Evolutionary conservation across 139 green algal genomes (phyloP).

Genomic region (Tetradesmus obliquus): DNA sequence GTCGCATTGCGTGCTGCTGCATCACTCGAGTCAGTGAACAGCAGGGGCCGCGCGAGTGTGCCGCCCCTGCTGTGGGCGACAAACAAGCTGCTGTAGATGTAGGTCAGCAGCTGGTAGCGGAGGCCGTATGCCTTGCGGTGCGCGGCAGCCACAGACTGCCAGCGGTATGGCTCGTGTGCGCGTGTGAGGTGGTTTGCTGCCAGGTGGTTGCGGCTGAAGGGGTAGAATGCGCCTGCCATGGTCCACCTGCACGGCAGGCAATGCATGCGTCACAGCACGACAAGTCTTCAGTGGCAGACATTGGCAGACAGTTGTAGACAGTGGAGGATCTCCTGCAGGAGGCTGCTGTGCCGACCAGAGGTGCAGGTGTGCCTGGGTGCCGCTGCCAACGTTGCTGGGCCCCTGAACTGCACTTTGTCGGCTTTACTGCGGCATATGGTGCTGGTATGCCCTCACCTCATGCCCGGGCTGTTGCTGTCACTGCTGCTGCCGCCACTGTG

Average conservation of each 20-base stretch:
- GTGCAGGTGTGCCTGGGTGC: no score
- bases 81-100: conserved; percentile 41
- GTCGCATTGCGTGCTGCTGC: neutral
- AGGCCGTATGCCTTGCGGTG: conserved; percentile 26
- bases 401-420: no score
- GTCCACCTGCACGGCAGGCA: conserved; percentile 59
- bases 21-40: conserved; percentile 25
- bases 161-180: conserved; percentile 73
- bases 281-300: no score
- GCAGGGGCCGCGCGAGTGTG: conserved; percentile 2
- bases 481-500: no score
- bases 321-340: no score
- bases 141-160: conserved; percentile 30
- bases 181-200: neutral
- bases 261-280: no score
- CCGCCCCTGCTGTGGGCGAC: conserved; percentile 17
- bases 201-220: conserved; percentile 70
- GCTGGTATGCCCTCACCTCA: no score
- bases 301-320: no score
- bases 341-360: no score
- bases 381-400: no score
- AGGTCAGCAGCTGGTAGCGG: conserved; percentile 44
- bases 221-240: conserved; percentile 62
- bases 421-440: no score
- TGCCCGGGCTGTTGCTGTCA: no score